Percentiles rank a stretch among this genome's conserved stretches.
phyloP scores from a whole-genome alignment of 345 rosid genomes.

The Gossypium rotundifolium region DNA sequence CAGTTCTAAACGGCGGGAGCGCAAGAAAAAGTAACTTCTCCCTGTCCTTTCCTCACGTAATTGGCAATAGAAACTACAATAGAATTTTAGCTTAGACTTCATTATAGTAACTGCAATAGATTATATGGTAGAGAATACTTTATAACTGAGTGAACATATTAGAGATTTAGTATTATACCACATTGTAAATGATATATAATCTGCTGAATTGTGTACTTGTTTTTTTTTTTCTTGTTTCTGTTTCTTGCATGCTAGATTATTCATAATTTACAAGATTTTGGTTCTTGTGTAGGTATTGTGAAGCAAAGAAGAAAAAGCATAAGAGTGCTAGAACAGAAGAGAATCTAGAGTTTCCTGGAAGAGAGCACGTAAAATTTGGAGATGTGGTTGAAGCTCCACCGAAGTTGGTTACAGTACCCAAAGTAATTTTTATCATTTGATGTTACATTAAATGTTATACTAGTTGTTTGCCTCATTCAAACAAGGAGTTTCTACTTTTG shows the following conservation, averaged over 20 bases:
- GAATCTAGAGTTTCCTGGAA: slow-evolving; percentile 52
- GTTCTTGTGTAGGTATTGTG: background rate
- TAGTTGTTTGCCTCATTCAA: background rate
- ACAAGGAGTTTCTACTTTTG: slow-evolving; percentile 9
- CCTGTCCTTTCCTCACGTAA: background rate
- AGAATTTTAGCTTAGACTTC: background rate
- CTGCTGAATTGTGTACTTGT: background rate
- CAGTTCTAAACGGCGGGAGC: slow-evolving; percentile 49
- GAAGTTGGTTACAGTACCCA: slow-evolving; percentile 53
- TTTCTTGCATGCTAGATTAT: background rate
- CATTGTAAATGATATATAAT: background rate
- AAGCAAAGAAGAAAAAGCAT: slow-evolving; percentile 23
- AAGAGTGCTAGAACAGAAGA: slow-evolving; percentile 42
- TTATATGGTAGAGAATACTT: background rate
- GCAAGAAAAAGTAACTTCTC: slow-evolving; percentile 53
- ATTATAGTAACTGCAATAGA: background rate
- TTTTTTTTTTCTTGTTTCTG: background rate
- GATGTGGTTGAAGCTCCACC: slow-evolving; percentile 89
- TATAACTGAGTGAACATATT: too few relatives aligned
- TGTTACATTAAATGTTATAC: slow-evolving; percentile 2
- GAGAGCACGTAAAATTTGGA: slow-evolving; percentile 68
- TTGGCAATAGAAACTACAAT: background rate
- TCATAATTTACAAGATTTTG: background rate
- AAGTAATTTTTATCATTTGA: slow-evolving; percentile 34
- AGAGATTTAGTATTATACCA: background rate